Conservation (phyloP, 2,329 filamentous ascomycete genomes). For the Xylaria polymorpha region DNA sequence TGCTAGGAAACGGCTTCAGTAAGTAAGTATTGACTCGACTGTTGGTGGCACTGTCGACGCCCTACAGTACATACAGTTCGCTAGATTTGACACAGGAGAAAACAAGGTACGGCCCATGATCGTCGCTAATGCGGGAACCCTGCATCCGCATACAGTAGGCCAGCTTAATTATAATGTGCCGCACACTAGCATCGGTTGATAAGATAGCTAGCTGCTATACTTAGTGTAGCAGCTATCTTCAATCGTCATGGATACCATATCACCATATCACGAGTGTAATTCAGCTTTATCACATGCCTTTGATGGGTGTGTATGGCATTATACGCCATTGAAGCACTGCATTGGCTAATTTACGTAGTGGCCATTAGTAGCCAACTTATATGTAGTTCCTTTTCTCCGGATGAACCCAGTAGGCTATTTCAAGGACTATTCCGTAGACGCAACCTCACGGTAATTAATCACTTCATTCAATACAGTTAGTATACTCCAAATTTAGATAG, state of each 20-base stretch:
- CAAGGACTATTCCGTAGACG: not conserved
- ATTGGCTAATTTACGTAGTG: not conserved
- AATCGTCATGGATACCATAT: not conserved
- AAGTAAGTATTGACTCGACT: too few relatives aligned
- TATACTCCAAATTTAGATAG: not conserved
- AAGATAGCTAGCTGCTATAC: conserved; percentile 1
- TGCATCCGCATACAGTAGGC: conserved; percentile 11
- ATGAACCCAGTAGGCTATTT: too few relatives aligned
- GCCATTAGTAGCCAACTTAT: not conserved
- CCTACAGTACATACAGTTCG: too few relatives aligned
- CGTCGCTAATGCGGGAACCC: conserved; percentile 32
- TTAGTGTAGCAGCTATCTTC: not conserved
- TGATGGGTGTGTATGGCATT: not conserved
- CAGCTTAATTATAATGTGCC: not conserved
- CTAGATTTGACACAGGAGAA: not conserved
- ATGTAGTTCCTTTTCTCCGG: not conserved
- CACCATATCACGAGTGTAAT: not conserved
- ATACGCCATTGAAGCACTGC: not conserved
- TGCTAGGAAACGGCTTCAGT: too few relatives aligned
- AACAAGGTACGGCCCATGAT: conserved; percentile 6
- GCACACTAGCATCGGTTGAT: not conserved
- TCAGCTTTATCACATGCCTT: not conserved
- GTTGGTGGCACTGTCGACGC: too few relatives aligned
- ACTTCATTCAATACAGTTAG: not conserved
- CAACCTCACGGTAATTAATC: not conserved